phyloP scores from a whole-genome alignment of 129 eudicot genomes.

The Ambrosia trifida region DNA sequence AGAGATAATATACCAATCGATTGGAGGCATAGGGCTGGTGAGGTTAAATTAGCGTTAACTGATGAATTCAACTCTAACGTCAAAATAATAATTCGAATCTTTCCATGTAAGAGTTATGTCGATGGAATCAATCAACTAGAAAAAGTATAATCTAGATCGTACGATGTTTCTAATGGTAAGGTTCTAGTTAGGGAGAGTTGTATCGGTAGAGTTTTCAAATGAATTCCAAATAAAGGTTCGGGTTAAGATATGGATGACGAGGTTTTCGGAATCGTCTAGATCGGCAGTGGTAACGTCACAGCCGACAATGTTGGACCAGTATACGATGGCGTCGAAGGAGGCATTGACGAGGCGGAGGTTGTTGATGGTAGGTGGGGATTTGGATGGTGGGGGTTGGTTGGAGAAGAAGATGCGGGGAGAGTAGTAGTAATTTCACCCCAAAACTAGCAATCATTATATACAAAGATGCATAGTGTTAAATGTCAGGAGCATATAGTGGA shows the following conservation, averaged over 20 bases:
- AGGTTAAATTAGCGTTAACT: conserved; percentile 37
- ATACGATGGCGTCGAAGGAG: conserved; percentile 40
- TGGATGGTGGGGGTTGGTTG: too few relatives aligned
- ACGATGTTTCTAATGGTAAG: conserved; percentile 39
- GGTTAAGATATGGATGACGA: conserved; percentile 48
- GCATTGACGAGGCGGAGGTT: conserved; percentile 64
- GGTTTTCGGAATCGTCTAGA: conserved; percentile 59
- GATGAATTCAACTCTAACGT: conserved; percentile 64
- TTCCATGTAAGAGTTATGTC: conserved; percentile 64
- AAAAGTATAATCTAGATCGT: conserved; percentile 58
- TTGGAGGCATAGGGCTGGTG: conserved; percentile 53
- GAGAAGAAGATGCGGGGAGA: conserved; percentile 43
- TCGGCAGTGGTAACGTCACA: conserved; percentile 54
- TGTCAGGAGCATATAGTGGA: too few relatives aligned
- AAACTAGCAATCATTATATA: too few relatives aligned
- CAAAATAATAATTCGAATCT: conserved; percentile 45
- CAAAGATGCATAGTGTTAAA: too few relatives aligned
- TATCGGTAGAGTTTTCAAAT: conserved; percentile 77
- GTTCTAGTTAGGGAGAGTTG: conserved; percentile 58
- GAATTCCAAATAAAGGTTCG: conserved; percentile 48
- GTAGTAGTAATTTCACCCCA: too few relatives aligned
- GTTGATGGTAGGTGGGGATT: too few relatives aligned
- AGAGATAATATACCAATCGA: conserved; percentile 61
- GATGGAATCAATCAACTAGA: conserved; percentile 41
- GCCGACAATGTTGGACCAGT: conserved; percentile 57